Percentiles rank a stretch among this genome's conserved stretches.
These are phyloP conservation scores for Xylaria sp. DNA, from an alignment of 2,329 filamentous ascomycete genomes.

Conservation along the genomic window DNA sequence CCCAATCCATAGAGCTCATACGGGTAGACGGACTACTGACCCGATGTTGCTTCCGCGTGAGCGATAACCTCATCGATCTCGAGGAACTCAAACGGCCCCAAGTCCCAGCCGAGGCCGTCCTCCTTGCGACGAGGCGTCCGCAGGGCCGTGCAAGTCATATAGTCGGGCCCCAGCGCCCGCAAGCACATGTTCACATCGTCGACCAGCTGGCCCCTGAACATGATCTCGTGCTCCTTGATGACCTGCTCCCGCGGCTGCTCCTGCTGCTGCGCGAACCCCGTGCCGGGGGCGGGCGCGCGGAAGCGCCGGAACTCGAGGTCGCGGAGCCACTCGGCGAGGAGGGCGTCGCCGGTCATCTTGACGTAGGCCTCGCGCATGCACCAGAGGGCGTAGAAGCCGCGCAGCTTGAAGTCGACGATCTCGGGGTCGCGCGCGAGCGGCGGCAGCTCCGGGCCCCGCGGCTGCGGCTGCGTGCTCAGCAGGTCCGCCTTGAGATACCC, in stretches of 20 bases:
- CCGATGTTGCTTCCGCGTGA: constrained; percentile 43
- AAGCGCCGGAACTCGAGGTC: constrained; percentile 71
- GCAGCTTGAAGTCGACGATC: constrained; percentile 63
- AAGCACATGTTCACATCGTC: constrained; percentile 48
- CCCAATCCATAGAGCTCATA: neutral
- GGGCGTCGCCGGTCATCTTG: constrained; percentile 79
- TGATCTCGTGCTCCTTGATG: constrained; percentile 42
- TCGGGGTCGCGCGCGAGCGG: constrained; percentile 34
- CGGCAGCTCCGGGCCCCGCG: constrained; percentile 31
- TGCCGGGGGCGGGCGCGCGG: constrained; percentile 51
- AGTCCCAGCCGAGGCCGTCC: constrained; percentile 42
- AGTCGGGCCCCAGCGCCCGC: constrained; percentile 50
- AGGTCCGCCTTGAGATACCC: constrained; percentile 59
- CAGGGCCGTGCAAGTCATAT: constrained; percentile 58
- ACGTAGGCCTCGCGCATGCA: constrained; percentile 80
- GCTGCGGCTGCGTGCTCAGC: constrained; percentile 25
- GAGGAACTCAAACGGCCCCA: constrained; percentile 48
- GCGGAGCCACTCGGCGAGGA: constrained; percentile 72
- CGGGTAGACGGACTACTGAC: neutral
- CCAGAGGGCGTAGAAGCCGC: constrained; percentile 77
- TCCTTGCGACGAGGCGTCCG: constrained; percentile 43
- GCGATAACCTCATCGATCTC: constrained; percentile 49
- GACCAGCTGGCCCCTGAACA: constrained; percentile 43
- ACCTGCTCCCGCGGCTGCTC: constrained; percentile 40
- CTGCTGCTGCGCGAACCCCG: constrained; percentile 35